These are phyloP conservation scores for Setaria viridis DNA, from an alignment of 202 grass and related monocot species.

Conservation along the genomic window DNA sequence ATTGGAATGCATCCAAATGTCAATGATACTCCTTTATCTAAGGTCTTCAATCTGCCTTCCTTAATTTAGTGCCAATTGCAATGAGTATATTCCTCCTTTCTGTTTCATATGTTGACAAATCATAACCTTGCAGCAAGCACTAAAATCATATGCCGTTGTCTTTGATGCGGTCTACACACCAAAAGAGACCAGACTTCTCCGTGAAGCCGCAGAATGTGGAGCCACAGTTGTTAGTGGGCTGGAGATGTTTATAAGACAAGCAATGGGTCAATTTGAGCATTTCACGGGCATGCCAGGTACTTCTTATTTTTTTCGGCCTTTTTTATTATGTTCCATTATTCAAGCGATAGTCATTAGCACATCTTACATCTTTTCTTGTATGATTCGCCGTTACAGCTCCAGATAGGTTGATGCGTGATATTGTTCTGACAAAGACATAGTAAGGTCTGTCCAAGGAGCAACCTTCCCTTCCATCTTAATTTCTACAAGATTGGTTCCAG, in stretches of 20 bases:
- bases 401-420: constrained; percentile 79
- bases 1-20: constrained; percentile 97
- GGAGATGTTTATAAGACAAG: constrained; percentile 99
- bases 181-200: constrained; percentile 91
- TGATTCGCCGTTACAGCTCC: constrained; percentile 65
- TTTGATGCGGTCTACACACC: constrained; percentile 98
- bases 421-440: constrained; percentile 65
- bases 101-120: constrained; percentile 13
- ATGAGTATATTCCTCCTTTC: neutral
- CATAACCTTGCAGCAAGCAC: constrained; percentile 75
- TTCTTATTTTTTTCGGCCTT: neutral
- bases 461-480: constrained; percentile 34
- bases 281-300: constrained; percentile 86
- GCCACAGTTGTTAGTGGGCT: constrained; percentile 85
- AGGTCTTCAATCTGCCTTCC: constrained; percentile 54
- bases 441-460: constrained; percentile 57
- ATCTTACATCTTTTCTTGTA: constrained; percentile 47
- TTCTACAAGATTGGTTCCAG: constrained; percentile 28
- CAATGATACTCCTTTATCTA: constrained; percentile 86
- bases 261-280: constrained; percentile 90
- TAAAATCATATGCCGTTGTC: constrained; percentile 80
- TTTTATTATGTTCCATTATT: constrained; percentile 18
- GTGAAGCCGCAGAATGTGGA: constrained; percentile 83
- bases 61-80: constrained; percentile 5
- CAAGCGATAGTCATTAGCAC: constrained; percentile 29